These are phyloP conservation scores for Nothophoma quercina DNA, from an alignment of 2,329 filamentous ascomycete species.

Conservation along the genomic window DNA sequence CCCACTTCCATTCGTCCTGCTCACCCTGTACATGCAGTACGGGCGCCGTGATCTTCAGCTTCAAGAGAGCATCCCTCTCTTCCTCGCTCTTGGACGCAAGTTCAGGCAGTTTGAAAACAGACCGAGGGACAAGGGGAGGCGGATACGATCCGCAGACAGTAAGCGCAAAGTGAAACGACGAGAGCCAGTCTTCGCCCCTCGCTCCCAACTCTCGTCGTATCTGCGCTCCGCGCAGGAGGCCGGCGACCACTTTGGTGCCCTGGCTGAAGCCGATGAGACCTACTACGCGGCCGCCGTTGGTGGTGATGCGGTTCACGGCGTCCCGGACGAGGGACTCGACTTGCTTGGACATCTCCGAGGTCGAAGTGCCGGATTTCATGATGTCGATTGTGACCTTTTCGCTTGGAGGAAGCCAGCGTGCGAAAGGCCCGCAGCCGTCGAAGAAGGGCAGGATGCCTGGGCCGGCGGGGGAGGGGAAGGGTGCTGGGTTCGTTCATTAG, in stretches of 20 bases:
- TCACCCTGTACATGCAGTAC: slow-evolving; percentile 43
- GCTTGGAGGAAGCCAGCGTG: slow-evolving; percentile 39
- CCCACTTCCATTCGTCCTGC: slow-evolving; percentile 47
- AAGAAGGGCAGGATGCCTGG: slow-evolving; percentile 50
- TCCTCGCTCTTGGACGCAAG: background rate
- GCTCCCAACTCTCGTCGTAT: slow-evolving; percentile 21
- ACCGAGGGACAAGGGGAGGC: slow-evolving; percentile 37
- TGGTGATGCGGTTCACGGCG: slow-evolving; percentile 22
- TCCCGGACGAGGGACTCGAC: slow-evolving; percentile 31
- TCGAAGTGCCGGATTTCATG: slow-evolving; percentile 26
- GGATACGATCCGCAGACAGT: slow-evolving; percentile 39
- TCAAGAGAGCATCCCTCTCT: slow-evolving; percentile 19
- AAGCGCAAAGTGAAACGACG: slow-evolving; percentile 30
- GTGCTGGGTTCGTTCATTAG: slow-evolving; percentile 28
- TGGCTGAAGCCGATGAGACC: slow-evolving; percentile 45
- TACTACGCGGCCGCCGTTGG: slow-evolving; percentile 33
- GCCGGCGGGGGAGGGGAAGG: slow-evolving; percentile 43
- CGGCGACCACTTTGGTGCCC: slow-evolving; percentile 45
- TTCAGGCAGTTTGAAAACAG: slow-evolving; percentile 13
- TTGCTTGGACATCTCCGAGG: slow-evolving; percentile 23
- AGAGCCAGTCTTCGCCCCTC: slow-evolving; percentile 22
- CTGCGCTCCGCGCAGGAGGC: slow-evolving; percentile 37
- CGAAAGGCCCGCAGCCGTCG: slow-evolving; percentile 48
- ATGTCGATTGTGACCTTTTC: slow-evolving; percentile 26
- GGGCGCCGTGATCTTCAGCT: slow-evolving; percentile 34